A percentile compares a stretch with the other conserved stretches of the same genome.
Conservation (phyloP, 2,329 filamentous ascomycete species). For the Diaporthe ilicicola region DNA sequence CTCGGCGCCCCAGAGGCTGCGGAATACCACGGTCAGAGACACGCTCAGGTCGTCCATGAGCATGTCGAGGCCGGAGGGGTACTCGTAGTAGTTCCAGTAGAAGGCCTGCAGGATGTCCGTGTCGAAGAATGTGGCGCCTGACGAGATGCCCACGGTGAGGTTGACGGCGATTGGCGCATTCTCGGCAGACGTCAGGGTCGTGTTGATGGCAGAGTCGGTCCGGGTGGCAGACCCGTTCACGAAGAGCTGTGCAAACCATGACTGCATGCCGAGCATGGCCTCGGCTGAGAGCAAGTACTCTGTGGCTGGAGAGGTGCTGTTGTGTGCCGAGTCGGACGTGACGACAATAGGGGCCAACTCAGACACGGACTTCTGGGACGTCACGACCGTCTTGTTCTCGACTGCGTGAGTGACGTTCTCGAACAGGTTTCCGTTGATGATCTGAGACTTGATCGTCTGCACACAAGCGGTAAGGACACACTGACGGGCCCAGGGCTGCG, state of each 20-base stretch:
- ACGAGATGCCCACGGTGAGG: slow-evolving; percentile 44
- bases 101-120: slow-evolving; percentile 49
- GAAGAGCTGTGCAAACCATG: slow-evolving; percentile 44
- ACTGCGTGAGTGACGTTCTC: slow-evolving; percentile 36
- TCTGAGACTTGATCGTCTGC: slow-evolving; percentile 40
- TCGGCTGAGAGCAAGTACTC: slow-evolving; percentile 40
- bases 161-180: slow-evolving; percentile 44
- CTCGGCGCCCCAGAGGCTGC: slow-evolving; percentile 40
- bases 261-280: slow-evolving; percentile 42
- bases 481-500: slow-evolving; percentile 43
- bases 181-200: slow-evolving; percentile 39
- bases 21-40: slow-evolving; percentile 46
- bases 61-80: slow-evolving; percentile 43
- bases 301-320: slow-evolving; percentile 21
- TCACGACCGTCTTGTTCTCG: slow-evolving; percentile 41
- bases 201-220: slow-evolving; percentile 38
- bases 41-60: slow-evolving; percentile 46
- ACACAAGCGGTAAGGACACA: slow-evolving; percentile 42
- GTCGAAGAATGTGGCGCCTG: slow-evolving; percentile 45
- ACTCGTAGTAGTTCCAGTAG: slow-evolving; percentile 51
- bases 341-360: slow-evolving; percentile 36
- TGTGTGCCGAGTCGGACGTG: slow-evolving; percentile 19
- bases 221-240: slow-evolving; percentile 42
- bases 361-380: slow-evolving; percentile 32
- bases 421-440: slow-evolving; percentile 40